These are phyloP conservation scores for Penicillium soppii DNA, from an alignment of 495 filamentous ascomycete species.

Conservation along the genomic window DNA sequence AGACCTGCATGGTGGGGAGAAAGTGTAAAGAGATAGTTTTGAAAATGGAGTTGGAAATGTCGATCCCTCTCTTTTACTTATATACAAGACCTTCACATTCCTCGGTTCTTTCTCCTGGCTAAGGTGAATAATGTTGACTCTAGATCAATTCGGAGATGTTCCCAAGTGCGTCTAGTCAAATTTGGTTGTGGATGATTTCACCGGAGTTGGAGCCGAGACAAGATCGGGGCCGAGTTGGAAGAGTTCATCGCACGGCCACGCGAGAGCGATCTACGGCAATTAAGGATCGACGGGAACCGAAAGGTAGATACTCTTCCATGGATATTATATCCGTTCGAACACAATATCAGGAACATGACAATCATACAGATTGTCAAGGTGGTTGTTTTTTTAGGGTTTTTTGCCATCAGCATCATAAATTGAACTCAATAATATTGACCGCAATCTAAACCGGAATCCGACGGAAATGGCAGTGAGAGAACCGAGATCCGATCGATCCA, in stretches of 20 bases:
- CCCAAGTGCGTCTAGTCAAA: conserved; percentile 11
- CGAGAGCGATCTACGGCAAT: not conserved
- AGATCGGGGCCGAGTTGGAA: not conserved
- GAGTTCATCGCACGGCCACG: not conserved
- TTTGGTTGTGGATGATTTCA: conserved; percentile 1
- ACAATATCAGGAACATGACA: not conserved
- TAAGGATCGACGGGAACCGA: not conserved
- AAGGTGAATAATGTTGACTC: not conserved
- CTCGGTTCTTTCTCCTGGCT: not conserved
- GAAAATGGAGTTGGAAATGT: conserved; percentile 5
- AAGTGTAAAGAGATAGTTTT: conserved; percentile 2
- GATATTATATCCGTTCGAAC: not conserved
- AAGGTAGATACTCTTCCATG: not conserved
- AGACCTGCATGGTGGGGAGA: conserved; percentile 30
- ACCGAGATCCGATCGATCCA: not conserved
- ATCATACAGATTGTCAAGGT: not conserved
- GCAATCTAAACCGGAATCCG: not conserved
- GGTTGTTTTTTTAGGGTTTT: too few relatives aligned
- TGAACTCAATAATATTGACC: not conserved
- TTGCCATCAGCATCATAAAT: not conserved
- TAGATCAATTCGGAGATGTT: conserved; percentile 16
- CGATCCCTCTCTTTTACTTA: conserved; percentile 14
- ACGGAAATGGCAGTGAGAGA: not conserved
- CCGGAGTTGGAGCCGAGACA: not conserved
- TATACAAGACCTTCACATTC: not conserved